Percentiles rank a stretch among this genome's conserved stretches.
These are phyloP conservation scores for Kwoniella heveanensis DNA, from an alignment of 768 basidiomycete species.

Conservation along the genomic window DNA sequence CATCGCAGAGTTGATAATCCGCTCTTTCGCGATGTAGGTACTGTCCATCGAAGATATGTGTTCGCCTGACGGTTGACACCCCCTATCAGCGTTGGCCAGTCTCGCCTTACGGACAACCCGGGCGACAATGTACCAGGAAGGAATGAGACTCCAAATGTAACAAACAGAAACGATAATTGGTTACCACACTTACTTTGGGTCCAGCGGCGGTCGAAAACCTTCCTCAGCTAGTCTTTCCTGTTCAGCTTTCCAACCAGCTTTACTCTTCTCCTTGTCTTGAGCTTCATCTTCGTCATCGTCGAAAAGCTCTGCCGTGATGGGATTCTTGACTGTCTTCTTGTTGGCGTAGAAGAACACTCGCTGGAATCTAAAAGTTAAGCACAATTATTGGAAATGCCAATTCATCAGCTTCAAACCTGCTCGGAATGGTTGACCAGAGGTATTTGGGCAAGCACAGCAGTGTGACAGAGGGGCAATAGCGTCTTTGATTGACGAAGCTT, in stretches of 20 bases:
- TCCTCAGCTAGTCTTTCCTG: constrained; percentile 28
- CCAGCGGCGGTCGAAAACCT: constrained; percentile 32
- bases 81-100: no score
- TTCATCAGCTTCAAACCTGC: neutral
- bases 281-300: constrained; percentile 33
- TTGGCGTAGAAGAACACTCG: constrained; percentile 76
- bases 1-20: constrained; percentile 92
- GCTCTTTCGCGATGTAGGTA: constrained; percentile 80
- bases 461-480: no score
- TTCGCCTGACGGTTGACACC: constrained; percentile 56
- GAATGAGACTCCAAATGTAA: neutral
- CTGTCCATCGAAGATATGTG: constrained; percentile 87
- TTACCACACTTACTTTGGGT: constrained; percentile 39
- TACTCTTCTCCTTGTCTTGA: constrained; percentile 16
- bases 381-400: neutral
- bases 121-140: neutral
- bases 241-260: constrained; percentile 33
- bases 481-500: no score
- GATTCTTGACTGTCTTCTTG: constrained; percentile 63
- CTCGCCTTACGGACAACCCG: neutral
- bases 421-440: no score
- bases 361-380: constrained; percentile 69
- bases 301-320: constrained; percentile 20
- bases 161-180: no score
- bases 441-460: no score